Evolutionary conservation across 2,329 filamentous ascomycete species (phyloP).

Genomic region (Coniochaeta sp.): DNA sequence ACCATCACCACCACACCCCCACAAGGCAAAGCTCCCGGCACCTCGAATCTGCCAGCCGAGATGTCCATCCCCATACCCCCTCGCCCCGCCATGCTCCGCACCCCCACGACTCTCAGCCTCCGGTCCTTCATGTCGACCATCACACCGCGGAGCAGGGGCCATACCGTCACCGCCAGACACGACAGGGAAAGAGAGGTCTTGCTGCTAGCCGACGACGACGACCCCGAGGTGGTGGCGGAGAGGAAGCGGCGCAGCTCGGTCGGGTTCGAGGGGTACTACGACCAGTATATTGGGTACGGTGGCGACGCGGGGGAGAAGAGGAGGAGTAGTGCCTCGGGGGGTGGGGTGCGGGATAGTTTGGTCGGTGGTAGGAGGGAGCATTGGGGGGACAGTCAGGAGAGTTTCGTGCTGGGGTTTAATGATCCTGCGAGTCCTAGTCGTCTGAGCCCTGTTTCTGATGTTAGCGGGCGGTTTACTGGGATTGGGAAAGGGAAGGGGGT

Average conservation of each 20-base stretch:
- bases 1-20: too few species aligned
- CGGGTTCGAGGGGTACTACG: slow-evolving; percentile 16
- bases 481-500: background rate
- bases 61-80: slow-evolving; percentile 9
- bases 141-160: slow-evolving; percentile 13
- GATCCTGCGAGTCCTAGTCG: slow-evolving; percentile 20
- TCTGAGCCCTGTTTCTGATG: slow-evolving; percentile 16
- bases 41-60: background rate
- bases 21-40: too few species aligned
- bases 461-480: slow-evolving; percentile 10
- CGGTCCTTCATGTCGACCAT: slow-evolving; percentile 19
- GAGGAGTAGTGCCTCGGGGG: too few species aligned
- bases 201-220: slow-evolving; percentile 8
- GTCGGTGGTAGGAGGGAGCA: slow-evolving; percentile 1
- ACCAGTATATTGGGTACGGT: slow-evolving; percentile 13
- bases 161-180: slow-evolving; percentile 8
- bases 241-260: slow-evolving; percentile 13
- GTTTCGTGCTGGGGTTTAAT: slow-evolving; percentile 21
- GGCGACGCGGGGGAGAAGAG: slow-evolving; percentile 9
- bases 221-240: too few species aligned
- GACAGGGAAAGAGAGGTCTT: slow-evolving; percentile 11
- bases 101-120: slow-evolving; percentile 21
- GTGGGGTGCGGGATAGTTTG: slow-evolving; percentile 3
- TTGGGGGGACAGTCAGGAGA: slow-evolving; percentile 23
- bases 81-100: slow-evolving; percentile 13